A percentile compares a stretch with the other conserved stretches of the same genome.
phyloP scores from a whole-genome alignment of 129 eudicot species.

The Pulicaria dysenterica region DNA sequence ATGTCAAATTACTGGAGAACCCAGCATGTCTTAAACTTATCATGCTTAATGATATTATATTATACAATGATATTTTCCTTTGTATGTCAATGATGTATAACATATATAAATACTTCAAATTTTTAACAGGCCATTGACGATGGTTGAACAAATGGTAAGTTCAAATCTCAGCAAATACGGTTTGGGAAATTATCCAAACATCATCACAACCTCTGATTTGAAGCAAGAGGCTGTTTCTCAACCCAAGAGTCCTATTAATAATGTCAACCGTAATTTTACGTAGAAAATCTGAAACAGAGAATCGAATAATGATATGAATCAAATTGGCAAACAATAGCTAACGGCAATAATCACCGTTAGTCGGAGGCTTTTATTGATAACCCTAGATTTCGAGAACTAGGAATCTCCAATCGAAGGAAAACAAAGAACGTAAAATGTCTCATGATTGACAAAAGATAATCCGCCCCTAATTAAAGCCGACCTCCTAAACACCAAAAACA shows the following conservation, averaged over 20 bases:
- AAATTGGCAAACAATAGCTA: too few relatives aligned
- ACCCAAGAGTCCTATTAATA: conserved; percentile 32
- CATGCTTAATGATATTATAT: too few relatives aligned
- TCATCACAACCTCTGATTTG: conserved; percentile 1
- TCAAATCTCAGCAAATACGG: conserved; percentile 47
- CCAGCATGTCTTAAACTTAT: neutral
- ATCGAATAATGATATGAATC: too few relatives aligned
- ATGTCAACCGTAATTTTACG: conserved; percentile 38
- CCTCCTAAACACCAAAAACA: too few relatives aligned
- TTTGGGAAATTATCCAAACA: conserved; percentile 36
- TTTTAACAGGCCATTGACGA: conserved; percentile 17
- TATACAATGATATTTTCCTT: neutral
- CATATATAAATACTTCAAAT: conserved; percentile 5
- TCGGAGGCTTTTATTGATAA: too few relatives aligned
- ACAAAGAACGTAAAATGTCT: too few relatives aligned
- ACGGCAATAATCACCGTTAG: too few relatives aligned
- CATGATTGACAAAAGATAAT: too few relatives aligned
- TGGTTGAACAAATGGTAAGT: conserved; percentile 58
- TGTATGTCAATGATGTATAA: neutral
- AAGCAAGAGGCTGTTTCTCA: conserved; percentile 27
- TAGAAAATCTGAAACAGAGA: conserved; percentile 43
- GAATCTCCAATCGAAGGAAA: too few relatives aligned
- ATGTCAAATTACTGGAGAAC: conserved; percentile 8
- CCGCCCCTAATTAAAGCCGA: too few relatives aligned
- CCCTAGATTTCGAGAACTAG: too few relatives aligned